Evolutionary conservation across 495 filamentous ascomycete genomes (phyloP).

Genomic region (Parachaetomium inaequale): DNA sequence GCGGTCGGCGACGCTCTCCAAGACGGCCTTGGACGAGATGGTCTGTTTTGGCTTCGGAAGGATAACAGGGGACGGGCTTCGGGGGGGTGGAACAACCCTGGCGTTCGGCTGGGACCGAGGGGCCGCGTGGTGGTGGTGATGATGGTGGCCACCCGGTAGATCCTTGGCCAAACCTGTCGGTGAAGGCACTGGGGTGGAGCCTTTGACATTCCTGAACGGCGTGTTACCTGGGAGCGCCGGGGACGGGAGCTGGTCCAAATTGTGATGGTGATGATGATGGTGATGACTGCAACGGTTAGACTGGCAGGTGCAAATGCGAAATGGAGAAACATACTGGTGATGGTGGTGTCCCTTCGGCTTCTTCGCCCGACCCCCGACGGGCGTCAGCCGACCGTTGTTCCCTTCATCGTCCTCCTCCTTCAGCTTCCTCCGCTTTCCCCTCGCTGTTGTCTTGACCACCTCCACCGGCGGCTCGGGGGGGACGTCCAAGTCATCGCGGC

Average conservation of each 20-base stretch:
- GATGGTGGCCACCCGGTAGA: conserved; percentile 36
- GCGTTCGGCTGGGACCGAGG: conserved; percentile 28
- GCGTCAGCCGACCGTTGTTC: conserved; percentile 50
- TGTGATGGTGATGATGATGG: conserved; percentile 74
- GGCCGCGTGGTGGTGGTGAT: conserved; percentile 35
- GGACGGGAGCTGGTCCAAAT: conserved; percentile 56
- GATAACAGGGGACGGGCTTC: conserved; percentile 38
- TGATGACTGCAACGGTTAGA: conserved; percentile 54
- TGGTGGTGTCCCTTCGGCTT: conserved; percentile 62
- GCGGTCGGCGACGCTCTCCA: conserved; percentile 64
- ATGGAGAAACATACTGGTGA: conserved; percentile 51
- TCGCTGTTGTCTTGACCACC: conserved; percentile 32
- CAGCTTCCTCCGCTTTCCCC: conserved; percentile 56
- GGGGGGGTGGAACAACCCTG: conserved; percentile 39
- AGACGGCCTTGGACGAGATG: conserved; percentile 61
- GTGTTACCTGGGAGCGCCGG: conserved; percentile 40
- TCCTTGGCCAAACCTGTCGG: conserved; percentile 51
- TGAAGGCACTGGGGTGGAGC: conserved; percentile 53
- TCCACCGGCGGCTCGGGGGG: conserved; percentile 33
- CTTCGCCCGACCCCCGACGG: conserved; percentile 54
- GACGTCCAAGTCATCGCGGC: conserved; percentile 48
- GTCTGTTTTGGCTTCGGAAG: conserved; percentile 60
- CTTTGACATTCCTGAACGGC: conserved; percentile 42
- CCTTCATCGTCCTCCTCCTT: conserved; percentile 64
- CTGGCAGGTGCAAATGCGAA: neutral